phyloP scores from a whole-genome alignment of 345 rosid species.

The Gossypium arboreum region DNA sequence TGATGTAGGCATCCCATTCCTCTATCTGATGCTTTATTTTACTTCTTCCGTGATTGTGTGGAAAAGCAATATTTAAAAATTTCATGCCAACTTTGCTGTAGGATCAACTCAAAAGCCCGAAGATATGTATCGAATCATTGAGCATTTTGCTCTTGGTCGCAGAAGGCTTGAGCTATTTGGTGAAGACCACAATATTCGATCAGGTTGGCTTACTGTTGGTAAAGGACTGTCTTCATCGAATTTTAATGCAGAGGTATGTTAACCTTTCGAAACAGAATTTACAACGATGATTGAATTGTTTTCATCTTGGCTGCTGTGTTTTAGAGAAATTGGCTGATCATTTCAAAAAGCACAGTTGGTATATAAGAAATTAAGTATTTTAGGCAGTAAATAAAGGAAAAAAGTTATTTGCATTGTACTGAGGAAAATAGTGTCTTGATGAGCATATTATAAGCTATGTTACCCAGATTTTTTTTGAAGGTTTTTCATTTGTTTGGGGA shows the following conservation, averaged over 20 bases:
- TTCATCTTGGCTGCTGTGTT: not conserved
- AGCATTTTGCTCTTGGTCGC: conserved; percentile 95
- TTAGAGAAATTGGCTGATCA: not conserved
- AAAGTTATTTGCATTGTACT: not conserved
- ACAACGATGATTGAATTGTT: not conserved
- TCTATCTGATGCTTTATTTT: not conserved
- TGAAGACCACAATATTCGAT: conserved; percentile 91
- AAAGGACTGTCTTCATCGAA: conserved; percentile 85
- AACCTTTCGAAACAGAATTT: conserved; percentile 5
- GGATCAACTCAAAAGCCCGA: conserved; percentile 97
- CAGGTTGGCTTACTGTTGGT: conserved; percentile 96
- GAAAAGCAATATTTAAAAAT: not conserved
- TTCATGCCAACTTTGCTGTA: conserved; percentile 29
- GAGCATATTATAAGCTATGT: not conserved
- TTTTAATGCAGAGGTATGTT: conserved; percentile 69
- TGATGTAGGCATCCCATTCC: not conserved
- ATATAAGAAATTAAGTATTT: not conserved
- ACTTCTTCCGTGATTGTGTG: not conserved
- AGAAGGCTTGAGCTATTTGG: conserved; percentile 98
- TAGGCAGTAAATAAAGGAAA: not conserved
- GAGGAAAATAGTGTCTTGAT: not conserved
- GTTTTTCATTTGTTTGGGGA: not conserved
- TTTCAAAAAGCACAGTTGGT: not conserved
- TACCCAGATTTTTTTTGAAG: not conserved
- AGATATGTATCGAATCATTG: conserved; percentile 96